Conservation (phyloP, 106 monocot species). For the Chionographis japonica region DNA sequence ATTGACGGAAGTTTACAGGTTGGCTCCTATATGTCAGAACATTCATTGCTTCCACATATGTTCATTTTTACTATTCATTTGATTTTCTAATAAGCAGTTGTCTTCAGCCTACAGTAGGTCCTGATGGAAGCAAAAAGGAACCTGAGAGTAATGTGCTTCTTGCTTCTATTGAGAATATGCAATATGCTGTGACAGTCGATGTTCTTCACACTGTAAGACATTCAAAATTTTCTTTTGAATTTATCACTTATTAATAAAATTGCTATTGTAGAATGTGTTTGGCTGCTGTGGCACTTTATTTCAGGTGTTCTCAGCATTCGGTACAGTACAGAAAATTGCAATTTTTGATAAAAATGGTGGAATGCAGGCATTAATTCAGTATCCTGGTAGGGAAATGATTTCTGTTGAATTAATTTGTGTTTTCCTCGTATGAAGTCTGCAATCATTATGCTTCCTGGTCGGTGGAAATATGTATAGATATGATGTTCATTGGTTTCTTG, state of each 20-base stretch:
- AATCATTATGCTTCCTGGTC: background rate
- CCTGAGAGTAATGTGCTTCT: constrained; percentile 56
- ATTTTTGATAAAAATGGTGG: constrained; percentile 92
- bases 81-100: background rate
- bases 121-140: constrained; percentile 75
- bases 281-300: too few relatives aligned
- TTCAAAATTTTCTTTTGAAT: too few relatives aligned
- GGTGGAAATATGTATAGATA: background rate
- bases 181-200: constrained; percentile 53
- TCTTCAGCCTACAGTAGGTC: constrained; percentile 22
- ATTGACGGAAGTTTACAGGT: constrained; percentile 78
- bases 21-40: background rate
- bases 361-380: constrained; percentile 77
- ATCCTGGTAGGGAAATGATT: constrained; percentile 36
- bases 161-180: constrained; percentile 48
- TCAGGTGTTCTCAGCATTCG: constrained; percentile 87
- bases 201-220: constrained; percentile 64
- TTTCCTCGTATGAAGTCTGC: background rate
- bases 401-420: background rate
- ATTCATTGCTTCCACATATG: background rate
- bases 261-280: background rate
- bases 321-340: constrained; percentile 81
- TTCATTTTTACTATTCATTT: background rate
- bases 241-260: background rate
- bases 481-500: background rate